phyloP scores from a whole-genome alignment of 257 asterid species.

The Echites panduratus region DNA sequence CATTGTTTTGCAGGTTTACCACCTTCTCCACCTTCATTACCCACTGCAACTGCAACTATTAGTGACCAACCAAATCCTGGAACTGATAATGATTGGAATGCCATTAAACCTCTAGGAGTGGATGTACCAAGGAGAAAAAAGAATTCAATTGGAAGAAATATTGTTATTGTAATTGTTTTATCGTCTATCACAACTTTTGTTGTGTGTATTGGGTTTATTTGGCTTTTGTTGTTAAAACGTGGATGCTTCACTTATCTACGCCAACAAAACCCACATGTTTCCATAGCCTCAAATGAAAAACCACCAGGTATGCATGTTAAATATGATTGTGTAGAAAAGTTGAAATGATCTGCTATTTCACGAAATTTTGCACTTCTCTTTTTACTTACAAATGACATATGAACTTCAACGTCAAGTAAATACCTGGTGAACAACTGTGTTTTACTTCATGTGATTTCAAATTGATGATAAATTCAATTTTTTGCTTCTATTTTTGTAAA shows the following conservation, averaged over 20 bases:
- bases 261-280: conserved; percentile 27
- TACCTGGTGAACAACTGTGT: background rate
- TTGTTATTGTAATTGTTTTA: conserved; percentile 45
- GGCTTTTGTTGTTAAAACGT: conserved; percentile 49
- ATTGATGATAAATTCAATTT: background rate
- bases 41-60: conserved; percentile 41
- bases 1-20: conserved; percentile 61
- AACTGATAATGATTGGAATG: conserved; percentile 31
- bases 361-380: background rate
- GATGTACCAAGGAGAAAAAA: conserved; percentile 51
- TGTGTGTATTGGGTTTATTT: conserved; percentile 48
- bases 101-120: conserved; percentile 77
- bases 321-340: background rate
- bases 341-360: background rate
- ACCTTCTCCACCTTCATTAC: conserved; percentile 71
- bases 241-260: conserved; percentile 21
- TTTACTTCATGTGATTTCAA: background rate
- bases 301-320: conserved; percentile 41
- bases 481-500: background rate
- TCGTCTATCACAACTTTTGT: conserved; percentile 64
- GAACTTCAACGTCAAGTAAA: background rate
- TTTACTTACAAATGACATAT: background rate
- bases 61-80: conserved; percentile 42
- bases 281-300: conserved; percentile 34
- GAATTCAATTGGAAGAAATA: conserved; percentile 33